These are phyloP conservation scores for Logfia minima DNA, from an alignment of 129 eudicot genomes.

Conservation along the genomic window DNA sequence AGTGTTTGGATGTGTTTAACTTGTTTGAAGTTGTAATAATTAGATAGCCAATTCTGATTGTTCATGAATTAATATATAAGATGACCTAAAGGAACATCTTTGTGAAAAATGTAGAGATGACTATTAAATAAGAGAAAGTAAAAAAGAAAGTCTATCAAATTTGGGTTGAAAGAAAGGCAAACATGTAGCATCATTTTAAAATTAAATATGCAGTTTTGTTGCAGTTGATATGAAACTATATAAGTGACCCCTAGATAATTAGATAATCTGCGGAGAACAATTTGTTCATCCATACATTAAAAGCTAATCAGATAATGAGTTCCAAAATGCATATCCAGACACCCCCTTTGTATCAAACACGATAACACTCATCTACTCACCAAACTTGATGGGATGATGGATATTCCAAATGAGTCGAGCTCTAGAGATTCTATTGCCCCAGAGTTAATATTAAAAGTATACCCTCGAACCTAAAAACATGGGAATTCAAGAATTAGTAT, in stretches of 20 bases:
- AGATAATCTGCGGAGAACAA: neutral
- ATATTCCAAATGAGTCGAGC: conserved; percentile 80
- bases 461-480: conserved; percentile 72
- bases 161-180: neutral
- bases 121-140: too few relatives aligned
- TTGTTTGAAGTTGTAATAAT: neutral
- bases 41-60: neutral
- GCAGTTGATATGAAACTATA: neutral
- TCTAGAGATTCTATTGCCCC: conserved; percentile 81
- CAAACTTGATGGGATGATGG: conserved; percentile 85
- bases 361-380: conserved; percentile 39
- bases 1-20: neutral
- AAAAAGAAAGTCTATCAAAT: too few relatives aligned
- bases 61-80: too few relatives aligned
- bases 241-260: neutral
- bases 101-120: neutral
- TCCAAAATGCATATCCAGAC: neutral
- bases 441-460: conserved; percentile 63
- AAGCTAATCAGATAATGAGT: neutral
- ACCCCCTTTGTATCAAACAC: neutral
- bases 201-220: too few relatives aligned
- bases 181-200: too few relatives aligned
- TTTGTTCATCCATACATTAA: neutral
- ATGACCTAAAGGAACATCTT: neutral
- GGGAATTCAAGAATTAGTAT: conserved; percentile 10